Base-by-base conservation (phyloP, 352 stramenopile genomes). In the Globisporangium barbulae region DNA sequence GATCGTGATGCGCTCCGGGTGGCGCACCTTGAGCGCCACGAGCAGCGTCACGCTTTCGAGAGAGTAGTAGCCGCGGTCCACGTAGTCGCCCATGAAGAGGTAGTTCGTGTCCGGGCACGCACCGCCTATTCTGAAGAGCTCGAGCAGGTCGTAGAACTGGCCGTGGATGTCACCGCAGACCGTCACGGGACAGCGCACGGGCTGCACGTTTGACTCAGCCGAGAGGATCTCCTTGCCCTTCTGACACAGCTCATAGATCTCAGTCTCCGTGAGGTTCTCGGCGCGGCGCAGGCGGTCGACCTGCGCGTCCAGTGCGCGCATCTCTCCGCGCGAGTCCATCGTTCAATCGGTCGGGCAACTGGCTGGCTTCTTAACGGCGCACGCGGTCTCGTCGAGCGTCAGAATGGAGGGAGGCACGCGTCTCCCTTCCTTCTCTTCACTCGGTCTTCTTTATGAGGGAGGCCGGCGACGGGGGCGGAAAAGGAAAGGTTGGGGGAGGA, bases 81-180 rank as follows among this genome's bases (percentile, higher is more conserved):
- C 88, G 57, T 94, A 96, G 73, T 96, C 88, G 37, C 88, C 88
- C 85, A 96, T 93, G 77, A 96, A 96, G 13, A 96, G 74, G 78
- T 96, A 96, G 74, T 96, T 96, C 44, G 88, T 96, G 70, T 96
- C 88, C 28, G 88, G 88, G 63, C 85, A 93, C 21, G 75, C 75
- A 25, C 88, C 88, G 70, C 88, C 87, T 88, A 96, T 94, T 76
- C 83, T 82, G 69, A 96, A 96, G 41, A 96, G 82, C 75, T 96
- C 88, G 44, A 94, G 68, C 59, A 96, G 72, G 70, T 96, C 88
- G 72, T 94, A 96, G 59, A 96, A 96, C 71, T 96, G 88, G 28
- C 88, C 88, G 70, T 96, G 88, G 69, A 96, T 96, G 74, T 96
- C 88, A 21, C 88, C 88, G 55, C 86, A 95, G 30, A 95, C 86